Base-by-base conservation (phyloP, 208 protist species). In the Acanthamoeba triangularis region DNA sequence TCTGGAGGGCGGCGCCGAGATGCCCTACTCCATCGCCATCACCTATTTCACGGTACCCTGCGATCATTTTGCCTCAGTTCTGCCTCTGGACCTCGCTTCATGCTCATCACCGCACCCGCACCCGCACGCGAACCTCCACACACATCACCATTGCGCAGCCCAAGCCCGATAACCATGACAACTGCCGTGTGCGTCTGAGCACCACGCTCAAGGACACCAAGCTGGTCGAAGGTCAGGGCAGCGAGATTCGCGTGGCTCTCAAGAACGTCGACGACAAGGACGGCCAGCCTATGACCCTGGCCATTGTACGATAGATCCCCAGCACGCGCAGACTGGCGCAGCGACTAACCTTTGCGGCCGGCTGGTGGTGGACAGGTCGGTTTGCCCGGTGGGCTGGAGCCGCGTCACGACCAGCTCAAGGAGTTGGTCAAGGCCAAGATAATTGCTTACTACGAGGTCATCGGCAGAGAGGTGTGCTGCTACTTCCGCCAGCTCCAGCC, bases 331-430 rank as follows among this genome's bases (percentile, higher is more conserved):
- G 14, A 56, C 0, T 1, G 11, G 52, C n/a, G 14, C 14, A 56
- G 52, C 8, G 16, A 11, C 14, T 56, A 6, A 56, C 14, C 52
- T 18, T 56, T 56, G 16, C 16, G 14, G 16, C 14, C 1, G 11
- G 52, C 2, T n/a, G 67, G 18, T 37, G 35, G 28, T 13, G 18
- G 13, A 1, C 67, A 37, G 28, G 85, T 95, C 35, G 72, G 93
- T 16, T 49, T 95, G 47, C 93, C 93, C 30, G 93, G 33, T 56
- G 93, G 93, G 18, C 74, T 95, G 28, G 67, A 95, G 74, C 93
- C 93, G 14, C 80, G 93, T 20, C 63, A 95, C 54, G 72, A 95
- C 14, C 54, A 95, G 63, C 72, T 95, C 10, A n/a, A 88, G 67
- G 93, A 95, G 52, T 16, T 95, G 14, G 90, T 94, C 33, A 91